These are phyloP conservation scores for Coemansia sp. DNA, from an alignment of 192 early-diverging fungal genomes.

Conservation along the genomic window DNA sequence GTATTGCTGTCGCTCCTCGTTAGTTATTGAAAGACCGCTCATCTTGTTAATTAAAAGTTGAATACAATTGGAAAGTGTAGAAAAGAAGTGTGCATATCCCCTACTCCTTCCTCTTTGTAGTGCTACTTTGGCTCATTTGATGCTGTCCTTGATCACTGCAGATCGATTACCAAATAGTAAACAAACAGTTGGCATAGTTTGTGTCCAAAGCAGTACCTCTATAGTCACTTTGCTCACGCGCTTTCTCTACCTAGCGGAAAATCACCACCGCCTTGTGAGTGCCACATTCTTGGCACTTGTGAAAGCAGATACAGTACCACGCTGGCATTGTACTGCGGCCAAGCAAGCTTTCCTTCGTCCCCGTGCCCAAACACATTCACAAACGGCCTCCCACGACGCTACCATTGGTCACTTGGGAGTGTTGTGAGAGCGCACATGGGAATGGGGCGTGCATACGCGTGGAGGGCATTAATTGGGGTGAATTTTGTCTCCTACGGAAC, in stretches of 20 bases:
- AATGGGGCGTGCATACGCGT: not conserved
- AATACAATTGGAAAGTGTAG: not conserved
- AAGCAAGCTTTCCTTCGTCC: not conserved
- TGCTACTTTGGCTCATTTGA: not conserved
- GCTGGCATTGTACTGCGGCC: too few relatives aligned
- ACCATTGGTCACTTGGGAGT: conserved; percentile 1
- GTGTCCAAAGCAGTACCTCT: too few relatives aligned
- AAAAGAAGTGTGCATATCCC: not conserved
- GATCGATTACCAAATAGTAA: not conserved
- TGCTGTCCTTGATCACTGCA: not conserved
- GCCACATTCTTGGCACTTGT: not conserved
- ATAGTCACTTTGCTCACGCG: not conserved
- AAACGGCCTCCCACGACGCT: not conserved
- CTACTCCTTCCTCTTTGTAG: conserved; percentile 1
- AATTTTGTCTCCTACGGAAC: not conserved
- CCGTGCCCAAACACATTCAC: not conserved
- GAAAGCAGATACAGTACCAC: too few relatives aligned
- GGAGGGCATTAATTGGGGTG: not conserved
- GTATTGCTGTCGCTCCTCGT: conserved; percentile 38
- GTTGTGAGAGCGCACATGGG: not conserved
- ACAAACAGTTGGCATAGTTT: too few relatives aligned
- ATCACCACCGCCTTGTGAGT: not conserved
- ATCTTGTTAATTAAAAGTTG: conserved; percentile 11
- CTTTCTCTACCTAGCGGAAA: not conserved
- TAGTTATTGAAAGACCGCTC: conserved; percentile 36